Evolutionary conservation across 352 stramenopile genomes (phyloP).

Genomic region (Phytophthora fragariae): DNA sequence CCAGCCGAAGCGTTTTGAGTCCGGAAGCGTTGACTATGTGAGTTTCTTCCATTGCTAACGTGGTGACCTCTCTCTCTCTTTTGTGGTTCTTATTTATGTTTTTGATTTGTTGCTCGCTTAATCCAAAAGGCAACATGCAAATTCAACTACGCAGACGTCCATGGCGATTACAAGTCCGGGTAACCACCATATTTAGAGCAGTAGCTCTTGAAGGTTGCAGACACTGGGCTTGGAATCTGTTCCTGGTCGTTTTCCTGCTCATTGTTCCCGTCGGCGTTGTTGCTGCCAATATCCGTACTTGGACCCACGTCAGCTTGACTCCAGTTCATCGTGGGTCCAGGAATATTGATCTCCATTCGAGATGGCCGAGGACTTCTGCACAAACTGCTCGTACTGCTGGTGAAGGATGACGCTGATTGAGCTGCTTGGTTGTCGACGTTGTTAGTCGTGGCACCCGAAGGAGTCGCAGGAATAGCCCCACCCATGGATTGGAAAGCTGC

Average conservation of each 20-base stretch:
- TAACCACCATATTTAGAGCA: constrained; percentile 91
- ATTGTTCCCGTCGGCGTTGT: constrained; percentile 24
- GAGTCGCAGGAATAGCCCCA: neutral
- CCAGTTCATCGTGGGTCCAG: constrained; percentile 41
- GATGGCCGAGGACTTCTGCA: constrained; percentile 30
- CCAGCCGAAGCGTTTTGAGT: constrained; percentile 23
- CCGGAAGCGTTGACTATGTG: constrained; percentile 28
- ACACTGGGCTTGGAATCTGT: constrained; percentile 37
- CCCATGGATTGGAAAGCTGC: constrained; percentile 55
- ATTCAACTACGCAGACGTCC: neutral
- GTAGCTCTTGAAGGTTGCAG: constrained; percentile 74
- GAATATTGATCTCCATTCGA: constrained; percentile 32
- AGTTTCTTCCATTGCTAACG: constrained; percentile 25
- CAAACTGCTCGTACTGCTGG: constrained; percentile 34
- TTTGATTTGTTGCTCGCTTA: constrained; percentile 26
- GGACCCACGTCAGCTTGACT: constrained; percentile 51
- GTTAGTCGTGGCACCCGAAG: constrained; percentile 20
- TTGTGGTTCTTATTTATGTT: constrained; percentile 31
- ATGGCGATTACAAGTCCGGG: constrained; percentile 47
- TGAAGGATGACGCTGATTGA: constrained; percentile 40
- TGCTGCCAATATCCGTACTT: constrained; percentile 17
- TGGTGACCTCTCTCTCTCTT: constrained; percentile 6
- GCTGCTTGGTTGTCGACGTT: constrained; percentile 18
- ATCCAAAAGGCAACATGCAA: neutral
- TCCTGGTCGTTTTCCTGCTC: constrained; percentile 26